Evolutionary conservation across 768 basidiomycete species (phyloP).

Genomic region (Russula virescens): DNA sequence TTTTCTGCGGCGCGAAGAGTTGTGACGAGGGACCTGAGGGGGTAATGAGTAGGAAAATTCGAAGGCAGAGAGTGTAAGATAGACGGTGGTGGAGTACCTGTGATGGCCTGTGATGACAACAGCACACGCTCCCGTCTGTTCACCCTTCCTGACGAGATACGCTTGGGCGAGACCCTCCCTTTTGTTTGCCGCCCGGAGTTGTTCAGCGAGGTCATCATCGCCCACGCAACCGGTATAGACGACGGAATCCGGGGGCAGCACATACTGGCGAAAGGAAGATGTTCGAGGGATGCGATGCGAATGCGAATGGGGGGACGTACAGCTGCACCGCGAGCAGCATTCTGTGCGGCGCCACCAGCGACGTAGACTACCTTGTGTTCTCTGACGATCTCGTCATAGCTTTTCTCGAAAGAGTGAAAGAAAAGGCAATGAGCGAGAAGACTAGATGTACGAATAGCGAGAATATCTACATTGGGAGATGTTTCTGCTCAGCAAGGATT

Average conservation of each 20-base stretch:
- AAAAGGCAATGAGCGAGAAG: slow-evolving; percentile 1
- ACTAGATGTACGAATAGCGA: not conserved
- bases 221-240: slow-evolving; percentile 95
- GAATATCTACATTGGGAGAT: slow-evolving; percentile 63
- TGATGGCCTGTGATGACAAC: slow-evolving; percentile 92
- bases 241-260: slow-evolving; percentile 81
- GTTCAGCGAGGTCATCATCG: slow-evolving; percentile 84
- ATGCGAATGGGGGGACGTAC: slow-evolving; percentile 43
- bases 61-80: too few relatives aligned
- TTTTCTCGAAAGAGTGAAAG: slow-evolving; percentile 30
- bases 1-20: slow-evolving; percentile 86
- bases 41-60: not conserved
- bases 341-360: slow-evolving; percentile 96
- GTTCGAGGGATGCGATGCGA: not conserved
- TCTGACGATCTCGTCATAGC: slow-evolving; percentile 83
- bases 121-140: slow-evolving; percentile 94
- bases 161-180: slow-evolving; percentile 85
- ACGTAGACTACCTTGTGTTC: slow-evolving; percentile 81
- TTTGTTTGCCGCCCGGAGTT: slow-evolving; percentile 84
- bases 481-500: slow-evolving; percentile 88
- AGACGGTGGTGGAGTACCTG: slow-evolving; percentile 47
- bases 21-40: slow-evolving; percentile 80
- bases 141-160: slow-evolving; percentile 82
- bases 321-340: slow-evolving; percentile 92
- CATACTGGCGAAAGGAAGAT: slow-evolving; percentile 52